Evolutionary conservation across 352 stramenopile species (phyloP).

Genomic region (Globisporangium acanthophoron): DNA sequence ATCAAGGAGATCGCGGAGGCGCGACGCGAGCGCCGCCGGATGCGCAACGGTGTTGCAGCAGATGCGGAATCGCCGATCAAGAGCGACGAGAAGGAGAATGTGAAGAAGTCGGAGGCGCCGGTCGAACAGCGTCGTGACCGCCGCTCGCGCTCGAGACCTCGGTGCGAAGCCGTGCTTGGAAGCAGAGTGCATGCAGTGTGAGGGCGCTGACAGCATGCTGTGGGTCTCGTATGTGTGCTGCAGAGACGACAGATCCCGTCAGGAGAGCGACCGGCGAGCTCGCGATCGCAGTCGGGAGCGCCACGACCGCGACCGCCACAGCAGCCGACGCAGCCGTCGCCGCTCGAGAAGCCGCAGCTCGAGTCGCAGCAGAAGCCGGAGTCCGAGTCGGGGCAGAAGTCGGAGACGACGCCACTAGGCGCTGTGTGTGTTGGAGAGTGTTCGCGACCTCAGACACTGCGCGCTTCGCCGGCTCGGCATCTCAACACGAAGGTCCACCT

Average conservation of each 20-base stretch:
- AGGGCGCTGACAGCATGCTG: too few relatives aligned
- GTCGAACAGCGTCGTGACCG: constrained; percentile 11
- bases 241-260: constrained; percentile 9
- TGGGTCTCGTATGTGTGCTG: background rate
- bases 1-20: constrained; percentile 60
- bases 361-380: constrained; percentile 23
- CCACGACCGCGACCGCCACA: constrained; percentile 19
- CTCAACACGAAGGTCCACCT: too few relatives aligned
- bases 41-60: constrained; percentile 8
- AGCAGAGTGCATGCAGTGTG: background rate
- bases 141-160: constrained; percentile 17
- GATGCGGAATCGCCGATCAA: constrained; percentile 1
- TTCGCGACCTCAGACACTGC: too few relatives aligned
- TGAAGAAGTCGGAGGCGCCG: constrained; percentile 1
- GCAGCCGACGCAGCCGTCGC: constrained; percentile 25
- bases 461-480: too few relatives aligned
- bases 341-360: constrained; percentile 20
- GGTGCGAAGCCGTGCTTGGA: constrained; percentile 3
- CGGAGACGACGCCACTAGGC: constrained; percentile 25
- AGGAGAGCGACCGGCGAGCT: constrained; percentile 4
- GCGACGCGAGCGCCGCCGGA: constrained; percentile 20
- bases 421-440: too few relatives aligned
- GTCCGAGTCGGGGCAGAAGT: constrained; percentile 32
- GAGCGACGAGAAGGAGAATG: constrained; percentile 3
- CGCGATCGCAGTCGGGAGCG: constrained; percentile 23